A percentile compares a stretch with the other conserved stretches of the same genome.
These are phyloP conservation scores for Iris pallida DNA, from an alignment of 116 monocot genomes.

Conservation along the genomic window DNA sequence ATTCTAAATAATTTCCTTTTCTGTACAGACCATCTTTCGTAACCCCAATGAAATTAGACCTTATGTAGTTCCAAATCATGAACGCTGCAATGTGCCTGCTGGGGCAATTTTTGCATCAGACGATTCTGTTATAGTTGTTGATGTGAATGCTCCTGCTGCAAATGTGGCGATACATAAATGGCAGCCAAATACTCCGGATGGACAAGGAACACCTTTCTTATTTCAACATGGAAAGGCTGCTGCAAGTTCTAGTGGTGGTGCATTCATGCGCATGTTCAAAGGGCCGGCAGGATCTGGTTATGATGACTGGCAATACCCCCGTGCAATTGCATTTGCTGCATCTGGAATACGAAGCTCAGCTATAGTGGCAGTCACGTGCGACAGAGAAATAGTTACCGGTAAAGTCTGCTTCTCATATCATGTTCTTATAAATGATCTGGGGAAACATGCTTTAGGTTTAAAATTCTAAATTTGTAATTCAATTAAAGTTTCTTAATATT, in stretches of 20 bases:
- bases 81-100: conserved; percentile 84
- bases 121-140: conserved; percentile 83
- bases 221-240: conserved; percentile 82
- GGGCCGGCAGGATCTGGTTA: conserved; percentile 42
- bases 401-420: background rate
- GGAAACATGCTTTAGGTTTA: no score
- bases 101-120: conserved; percentile 65
- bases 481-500: no score
- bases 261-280: conserved; percentile 95
- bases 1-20: conserved; percentile 3
- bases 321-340: conserved; percentile 77
- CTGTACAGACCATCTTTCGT: conserved; percentile 74
- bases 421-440: background rate
- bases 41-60: conserved; percentile 74
- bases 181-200: conserved; percentile 99
- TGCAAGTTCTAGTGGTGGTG: conserved; percentile 56
- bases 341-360: conserved; percentile 63
- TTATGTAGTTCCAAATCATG: conserved; percentile 76
- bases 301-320: conserved; percentile 82
- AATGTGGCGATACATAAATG: conserved; percentile 84
- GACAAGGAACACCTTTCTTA: conserved; percentile 79
- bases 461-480: no score
- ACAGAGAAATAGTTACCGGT: conserved; percentile 92
- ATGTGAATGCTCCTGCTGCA: conserved; percentile 70
- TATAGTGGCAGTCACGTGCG: conserved; percentile 78